Evolutionary conservation across 1,284 basidiomycete genomes (phyloP).

Genomic region (Rhodotorula sp.): DNA sequence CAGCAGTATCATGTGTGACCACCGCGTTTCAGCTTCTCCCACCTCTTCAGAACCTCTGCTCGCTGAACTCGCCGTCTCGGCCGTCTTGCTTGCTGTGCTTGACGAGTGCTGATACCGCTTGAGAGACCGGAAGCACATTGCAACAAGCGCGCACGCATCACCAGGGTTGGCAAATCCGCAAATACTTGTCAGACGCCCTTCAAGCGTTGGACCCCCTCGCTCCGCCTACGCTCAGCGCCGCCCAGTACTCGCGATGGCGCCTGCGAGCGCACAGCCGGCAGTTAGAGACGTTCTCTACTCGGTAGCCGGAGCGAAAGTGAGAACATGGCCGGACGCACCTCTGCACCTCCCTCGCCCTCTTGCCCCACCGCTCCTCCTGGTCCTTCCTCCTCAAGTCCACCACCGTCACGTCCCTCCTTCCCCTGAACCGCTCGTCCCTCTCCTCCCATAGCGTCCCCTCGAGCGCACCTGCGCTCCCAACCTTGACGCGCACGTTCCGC

Average conservation of each 20-base stretch:
- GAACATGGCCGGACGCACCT: neutral
- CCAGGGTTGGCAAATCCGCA: too few relatives aligned
- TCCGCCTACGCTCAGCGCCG: neutral
- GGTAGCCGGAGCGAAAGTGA: rapidly evolving
- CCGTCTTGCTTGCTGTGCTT: too few relatives aligned
- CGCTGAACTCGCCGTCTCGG: too few relatives aligned
- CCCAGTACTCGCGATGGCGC: slow-evolving; percentile 19
- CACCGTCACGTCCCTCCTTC: slow-evolving; percentile 5
- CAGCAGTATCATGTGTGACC: too few relatives aligned
- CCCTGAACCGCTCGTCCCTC: slow-evolving; percentile 2
- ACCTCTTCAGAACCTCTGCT: too few relatives aligned
- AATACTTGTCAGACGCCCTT: neutral
- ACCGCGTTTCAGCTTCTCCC: too few relatives aligned
- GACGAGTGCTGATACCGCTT: too few relatives aligned
- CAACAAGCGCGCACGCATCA: too few relatives aligned
- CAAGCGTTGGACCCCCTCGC: neutral
- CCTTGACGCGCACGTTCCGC: slow-evolving; percentile 14
- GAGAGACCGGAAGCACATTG: too few relatives aligned
- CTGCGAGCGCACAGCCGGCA: neutral
- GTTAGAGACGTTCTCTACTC: too few relatives aligned
- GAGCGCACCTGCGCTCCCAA: neutral
- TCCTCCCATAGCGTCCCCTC: slow-evolving; percentile 26
- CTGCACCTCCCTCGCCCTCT: slow-evolving; percentile 7
- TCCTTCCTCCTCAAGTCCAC: slow-evolving; percentile 1
- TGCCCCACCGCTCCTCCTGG: slow-evolving; percentile 4